Percentiles rank a stretch among this genome's conserved stretches.
These are phyloP conservation scores for Narthecium ossifragum DNA, from an alignment of 106 monocot genomes.

Conservation along the genomic window DNA sequence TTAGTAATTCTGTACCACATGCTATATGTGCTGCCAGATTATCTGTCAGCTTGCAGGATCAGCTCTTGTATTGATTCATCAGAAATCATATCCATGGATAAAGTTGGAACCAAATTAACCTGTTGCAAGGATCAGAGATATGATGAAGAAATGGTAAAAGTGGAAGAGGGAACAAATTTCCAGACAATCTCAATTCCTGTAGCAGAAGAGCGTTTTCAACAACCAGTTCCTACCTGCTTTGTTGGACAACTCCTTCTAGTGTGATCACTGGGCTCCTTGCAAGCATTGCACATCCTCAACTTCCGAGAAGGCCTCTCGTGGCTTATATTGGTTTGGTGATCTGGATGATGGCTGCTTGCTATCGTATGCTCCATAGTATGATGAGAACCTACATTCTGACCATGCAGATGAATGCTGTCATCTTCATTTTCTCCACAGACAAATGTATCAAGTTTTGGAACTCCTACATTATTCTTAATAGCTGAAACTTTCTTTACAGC, in stretches of 20 bases:
- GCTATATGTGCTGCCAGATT: not conserved
- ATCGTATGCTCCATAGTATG: constrained; percentile 3
- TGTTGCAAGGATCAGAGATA: constrained; percentile 1
- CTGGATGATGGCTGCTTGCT: not conserved
- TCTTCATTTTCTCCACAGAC: constrained; percentile 11
- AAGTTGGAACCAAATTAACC: constrained; percentile 5
- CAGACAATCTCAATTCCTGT: not conserved
- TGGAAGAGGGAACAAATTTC: not conserved
- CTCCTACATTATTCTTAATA: constrained; percentile 20
- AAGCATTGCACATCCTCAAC: constrained; percentile 10
- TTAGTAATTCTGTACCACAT: constrained; percentile 1
- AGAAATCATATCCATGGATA: constrained; percentile 1
- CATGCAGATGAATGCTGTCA: constrained; percentile 3
- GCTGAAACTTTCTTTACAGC: constrained; percentile 42
- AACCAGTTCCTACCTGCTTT: constrained; percentile 5
- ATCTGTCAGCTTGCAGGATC: constrained; percentile 6
- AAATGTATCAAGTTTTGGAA: not conserved
- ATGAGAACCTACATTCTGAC: not conserved
- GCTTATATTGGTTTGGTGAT: constrained; percentile 5
- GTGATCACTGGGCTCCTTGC: constrained; percentile 20
- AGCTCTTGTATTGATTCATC: constrained; percentile 19
- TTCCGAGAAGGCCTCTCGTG: not conserved
- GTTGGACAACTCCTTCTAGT: constrained; percentile 17
- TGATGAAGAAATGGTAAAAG: not conserved
- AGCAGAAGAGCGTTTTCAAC: not conserved